A percentile compares a stretch with the other conserved stretches of the same genome.
Evolutionary conservation across 129 eudicot species (phyloP).

Genomic region (Ambrosia trifida): DNA sequence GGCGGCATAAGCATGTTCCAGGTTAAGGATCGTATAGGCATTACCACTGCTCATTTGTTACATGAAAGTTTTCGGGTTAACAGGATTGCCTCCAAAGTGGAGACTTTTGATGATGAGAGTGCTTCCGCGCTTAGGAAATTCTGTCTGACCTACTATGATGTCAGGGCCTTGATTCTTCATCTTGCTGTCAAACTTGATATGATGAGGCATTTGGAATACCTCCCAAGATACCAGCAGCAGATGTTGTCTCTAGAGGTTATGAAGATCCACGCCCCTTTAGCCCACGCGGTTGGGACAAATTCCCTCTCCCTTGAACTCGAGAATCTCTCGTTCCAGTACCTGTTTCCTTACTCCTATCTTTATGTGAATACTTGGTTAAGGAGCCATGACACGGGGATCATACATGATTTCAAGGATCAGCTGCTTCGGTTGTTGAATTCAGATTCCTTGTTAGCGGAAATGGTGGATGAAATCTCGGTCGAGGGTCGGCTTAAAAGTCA

Average conservation of each 20-base stretch:
- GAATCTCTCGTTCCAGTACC: slow-evolving; percentile 73
- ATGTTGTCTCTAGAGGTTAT: slow-evolving; percentile 72
- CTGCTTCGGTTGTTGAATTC: slow-evolving; percentile 54
- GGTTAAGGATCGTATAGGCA: slow-evolving; percentile 67
- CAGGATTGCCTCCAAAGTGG: slow-evolving; percentile 58
- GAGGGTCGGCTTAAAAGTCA: slow-evolving; percentile 92
- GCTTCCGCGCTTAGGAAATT: slow-evolving; percentile 80
- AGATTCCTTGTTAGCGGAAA: slow-evolving; percentile 49
- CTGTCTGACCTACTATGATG: slow-evolving; percentile 88
- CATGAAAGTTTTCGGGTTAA: slow-evolving; percentile 79
- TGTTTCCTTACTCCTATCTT: slow-evolving; percentile 88
- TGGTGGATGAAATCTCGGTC: slow-evolving; percentile 64
- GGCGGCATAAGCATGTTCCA: slow-evolving; percentile 54
- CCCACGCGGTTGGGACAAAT: slow-evolving; percentile 78
- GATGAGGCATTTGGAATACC: slow-evolving; percentile 80
- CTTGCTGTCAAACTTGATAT: slow-evolving; percentile 82
- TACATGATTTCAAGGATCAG: slow-evolving; percentile 65
- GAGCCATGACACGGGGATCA: slow-evolving; percentile 62
- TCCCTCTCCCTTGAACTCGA: slow-evolving; percentile 73
- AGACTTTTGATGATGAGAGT: slow-evolving; percentile 65
- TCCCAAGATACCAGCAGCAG: slow-evolving; percentile 83
- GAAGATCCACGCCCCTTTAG: slow-evolving; percentile 92
- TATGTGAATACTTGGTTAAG: slow-evolving; percentile 86
- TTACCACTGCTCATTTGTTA: slow-evolving; percentile 70
- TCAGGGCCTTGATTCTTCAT: slow-evolving; percentile 79